Conservation (phyloP, 768 basidiomycete species). For the Collybia sp. region DNA sequence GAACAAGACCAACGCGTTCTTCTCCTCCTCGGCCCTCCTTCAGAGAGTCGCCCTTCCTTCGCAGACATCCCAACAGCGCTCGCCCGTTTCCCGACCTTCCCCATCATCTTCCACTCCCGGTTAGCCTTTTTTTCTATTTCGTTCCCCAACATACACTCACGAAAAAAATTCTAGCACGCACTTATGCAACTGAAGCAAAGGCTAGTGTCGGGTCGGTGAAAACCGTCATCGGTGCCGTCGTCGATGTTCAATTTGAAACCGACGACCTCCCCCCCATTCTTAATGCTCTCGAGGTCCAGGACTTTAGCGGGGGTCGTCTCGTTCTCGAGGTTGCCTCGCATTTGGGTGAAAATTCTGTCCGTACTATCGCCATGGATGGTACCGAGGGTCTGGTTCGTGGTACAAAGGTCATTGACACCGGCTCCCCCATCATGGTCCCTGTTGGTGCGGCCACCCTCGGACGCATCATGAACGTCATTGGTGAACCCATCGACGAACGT, state of each 20-base stretch:
- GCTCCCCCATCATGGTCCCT: slow-evolving; percentile 93
- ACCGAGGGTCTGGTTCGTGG: slow-evolving; percentile 99
- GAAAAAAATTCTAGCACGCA: slow-evolving; percentile 47
- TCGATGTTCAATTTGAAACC: slow-evolving; percentile 97
- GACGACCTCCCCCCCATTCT: slow-evolving; percentile 96
- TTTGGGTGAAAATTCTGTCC: slow-evolving; percentile 97
- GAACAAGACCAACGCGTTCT: slow-evolving; percentile 74
- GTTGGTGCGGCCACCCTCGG: slow-evolving; percentile 94
- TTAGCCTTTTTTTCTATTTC: slow-evolving; percentile 28
- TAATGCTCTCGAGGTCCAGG: slow-evolving; percentile 97
- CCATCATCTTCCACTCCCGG: slow-evolving; percentile 48
- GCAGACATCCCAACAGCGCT: slow-evolving; percentile 34
- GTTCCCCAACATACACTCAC: slow-evolving; percentile 5
- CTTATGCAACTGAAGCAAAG: slow-evolving; percentile 90
- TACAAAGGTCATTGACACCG: slow-evolving; percentile 95
- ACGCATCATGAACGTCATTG: slow-evolving; percentile 99
- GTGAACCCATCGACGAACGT: slow-evolving; percentile 99
- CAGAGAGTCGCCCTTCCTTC: slow-evolving; percentile 48
- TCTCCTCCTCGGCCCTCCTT: slow-evolving; percentile 67
- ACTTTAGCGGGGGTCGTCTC: slow-evolving; percentile 91
- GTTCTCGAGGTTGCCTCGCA: slow-evolving; percentile 99
- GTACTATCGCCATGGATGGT: slow-evolving; percentile 99
- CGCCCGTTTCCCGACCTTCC: slow-evolving; percentile 42
- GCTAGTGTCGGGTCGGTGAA: slow-evolving; percentile 75
- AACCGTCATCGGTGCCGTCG: slow-evolving; percentile 99